Conservation (phyloP, 164 flowering plant genomes). For the Stephania yunnanensis region DNA sequence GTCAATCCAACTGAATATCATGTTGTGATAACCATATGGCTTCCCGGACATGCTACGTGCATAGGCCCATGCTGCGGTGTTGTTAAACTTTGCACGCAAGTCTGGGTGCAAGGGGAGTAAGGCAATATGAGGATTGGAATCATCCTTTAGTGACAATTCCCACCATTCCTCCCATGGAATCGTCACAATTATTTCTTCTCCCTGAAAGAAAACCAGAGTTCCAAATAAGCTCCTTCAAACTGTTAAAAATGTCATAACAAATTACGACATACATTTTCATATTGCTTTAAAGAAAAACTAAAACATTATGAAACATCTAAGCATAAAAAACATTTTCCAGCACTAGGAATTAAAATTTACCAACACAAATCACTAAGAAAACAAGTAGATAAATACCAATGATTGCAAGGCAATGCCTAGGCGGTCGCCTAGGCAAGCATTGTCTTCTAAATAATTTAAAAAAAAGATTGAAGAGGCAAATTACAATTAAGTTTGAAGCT, state of each 20-base stretch:
- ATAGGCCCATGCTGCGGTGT: conserved; percentile 94
- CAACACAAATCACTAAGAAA: background rate
- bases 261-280: background rate
- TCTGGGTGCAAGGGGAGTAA: conserved; percentile 93
- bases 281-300: background rate
- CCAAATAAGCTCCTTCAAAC: too few species aligned
- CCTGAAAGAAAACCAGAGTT: conserved; percentile 45
- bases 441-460: too few species aligned
- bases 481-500: too few species aligned
- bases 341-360: background rate
- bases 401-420: too few species aligned
- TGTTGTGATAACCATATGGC: conserved; percentile 99
- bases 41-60: conserved; percentile 92
- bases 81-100: conserved; percentile 68
- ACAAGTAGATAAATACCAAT: background rate
- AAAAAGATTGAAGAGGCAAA: too few species aligned
- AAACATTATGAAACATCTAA: background rate
- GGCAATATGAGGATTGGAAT: conserved; percentile 91
- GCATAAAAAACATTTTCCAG: background rate
- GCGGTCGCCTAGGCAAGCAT: too few species aligned
- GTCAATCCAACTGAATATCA: conserved; percentile 99
- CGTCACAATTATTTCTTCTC: conserved; percentile 89
- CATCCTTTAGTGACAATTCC: conserved; percentile 74
- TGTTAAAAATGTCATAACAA: background rate
- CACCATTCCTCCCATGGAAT: conserved; percentile 99